These are phyloP conservation scores for Lunularia cruciata DNA, from an alignment of 225 moss, liverwort and hornwort genomes.

Conservation along the genomic window DNA sequence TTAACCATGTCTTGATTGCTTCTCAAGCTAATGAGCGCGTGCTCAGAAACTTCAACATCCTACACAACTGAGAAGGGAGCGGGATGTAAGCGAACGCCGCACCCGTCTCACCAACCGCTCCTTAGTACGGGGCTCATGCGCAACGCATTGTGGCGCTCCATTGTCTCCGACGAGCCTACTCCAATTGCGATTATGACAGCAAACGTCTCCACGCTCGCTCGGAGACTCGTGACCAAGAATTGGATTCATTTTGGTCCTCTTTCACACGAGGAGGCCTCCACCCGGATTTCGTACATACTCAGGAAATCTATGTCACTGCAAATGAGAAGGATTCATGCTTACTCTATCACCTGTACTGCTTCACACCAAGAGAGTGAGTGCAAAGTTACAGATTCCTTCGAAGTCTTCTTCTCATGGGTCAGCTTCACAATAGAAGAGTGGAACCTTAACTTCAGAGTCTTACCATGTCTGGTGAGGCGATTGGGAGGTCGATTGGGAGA, in stretches of 20 bases:
- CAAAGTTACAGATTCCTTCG: background rate
- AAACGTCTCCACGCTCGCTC: background rate
- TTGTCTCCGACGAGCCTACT: background rate
- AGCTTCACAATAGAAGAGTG: background rate
- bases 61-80: background rate
- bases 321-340: too few relatives aligned
- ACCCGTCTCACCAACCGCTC: slow-evolving; percentile 23
- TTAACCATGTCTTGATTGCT: slow-evolving; percentile 6
- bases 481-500: too few relatives aligned
- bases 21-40: background rate
- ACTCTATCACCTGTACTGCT: background rate
- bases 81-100: background rate
- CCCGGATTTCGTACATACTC: background rate
- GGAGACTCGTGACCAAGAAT: background rate
- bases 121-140: slow-evolving; percentile 14
- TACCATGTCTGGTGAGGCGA: too few relatives aligned
- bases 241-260: background rate
- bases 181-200: background rate
- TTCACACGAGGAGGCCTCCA: background rate
- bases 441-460: background rate
- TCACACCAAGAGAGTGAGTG: background rate
- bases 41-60: slow-evolving; percentile 2
- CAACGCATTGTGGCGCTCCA: background rate
- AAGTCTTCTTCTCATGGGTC: background rate
- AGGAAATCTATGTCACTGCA: background rate